A percentile compares a stretch with the other conserved stretches of the same genome.
phyloP scores from a whole-genome alignment of 2,329 filamentous ascomycete genomes.

The Beauveria sp. region DNA sequence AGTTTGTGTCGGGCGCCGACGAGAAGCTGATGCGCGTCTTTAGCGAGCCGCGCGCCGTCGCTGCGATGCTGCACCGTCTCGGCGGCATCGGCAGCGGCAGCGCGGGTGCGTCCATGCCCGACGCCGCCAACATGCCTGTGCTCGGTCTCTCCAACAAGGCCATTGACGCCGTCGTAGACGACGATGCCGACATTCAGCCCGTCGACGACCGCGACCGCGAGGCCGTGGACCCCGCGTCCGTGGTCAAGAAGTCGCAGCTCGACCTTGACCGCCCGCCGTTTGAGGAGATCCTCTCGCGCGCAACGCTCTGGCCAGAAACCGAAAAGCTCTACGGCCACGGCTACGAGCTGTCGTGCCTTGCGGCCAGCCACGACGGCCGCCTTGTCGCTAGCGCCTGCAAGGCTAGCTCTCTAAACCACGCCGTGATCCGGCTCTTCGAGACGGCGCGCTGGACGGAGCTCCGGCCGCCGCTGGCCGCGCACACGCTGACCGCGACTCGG shows the following conservation, averaged over 20 bases:
- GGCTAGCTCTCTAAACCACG: conserved; percentile 87
- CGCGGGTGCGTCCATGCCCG: conserved; percentile 51
- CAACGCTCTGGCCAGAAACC: conserved; percentile 90
- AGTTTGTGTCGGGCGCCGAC: conserved; percentile 90
- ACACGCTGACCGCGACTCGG: conserved; percentile 77
- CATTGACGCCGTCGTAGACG: conserved; percentile 51
- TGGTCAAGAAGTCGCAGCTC: conserved; percentile 53
- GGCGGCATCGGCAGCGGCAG: conserved; percentile 45
- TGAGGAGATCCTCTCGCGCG: conserved; percentile 81
- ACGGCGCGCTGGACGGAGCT: conserved; percentile 83
- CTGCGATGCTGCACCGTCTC: conserved; percentile 61
- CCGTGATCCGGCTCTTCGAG: conserved; percentile 86
- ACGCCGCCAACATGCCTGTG: conserved; percentile 90
- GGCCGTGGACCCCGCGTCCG: conserved; percentile 45
- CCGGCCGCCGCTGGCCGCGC: conserved; percentile 71
- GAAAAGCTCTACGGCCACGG: conserved; percentile 98
- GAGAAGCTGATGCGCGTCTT: conserved; percentile 98
- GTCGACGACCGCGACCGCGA: conserved; percentile 43
- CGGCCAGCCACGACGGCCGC: conserved; percentile 63
- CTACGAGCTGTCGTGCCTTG: conserved; percentile 88
- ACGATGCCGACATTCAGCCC: conserved; percentile 36
- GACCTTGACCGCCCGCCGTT: conserved; percentile 68
- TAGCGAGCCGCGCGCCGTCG: conserved; percentile 77
- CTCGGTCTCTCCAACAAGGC: conserved; percentile 95
- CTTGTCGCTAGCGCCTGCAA: conserved; percentile 88